Evolutionary conservation across 805 yeast species (phyloP), one percentile per base, ranked within the genome.

Genomic region (Wickerhamomyces sydowiorum): DNA sequence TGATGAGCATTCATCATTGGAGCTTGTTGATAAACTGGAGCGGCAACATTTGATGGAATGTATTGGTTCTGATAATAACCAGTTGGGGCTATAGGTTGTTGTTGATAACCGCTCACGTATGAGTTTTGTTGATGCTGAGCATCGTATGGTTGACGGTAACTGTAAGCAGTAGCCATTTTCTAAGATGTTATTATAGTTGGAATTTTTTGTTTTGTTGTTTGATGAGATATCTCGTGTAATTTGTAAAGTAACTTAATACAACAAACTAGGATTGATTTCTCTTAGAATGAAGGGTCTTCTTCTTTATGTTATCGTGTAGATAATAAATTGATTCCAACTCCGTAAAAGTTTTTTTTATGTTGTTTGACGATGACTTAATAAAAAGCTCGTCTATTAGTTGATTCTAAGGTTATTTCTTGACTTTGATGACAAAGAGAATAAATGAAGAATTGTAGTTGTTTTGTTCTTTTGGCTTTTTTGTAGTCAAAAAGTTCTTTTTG

Each of bases 281-380:
- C 21, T 34, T 20, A 19, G 14, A 23, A 19, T 28, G 33, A 41
- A 12, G 8, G 27, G 8, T 24, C 10, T 24, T 24, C 12, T 12
- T 8, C 10, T 12, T 24, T 24, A 24, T 24, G 27, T 12, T 24
- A 24, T 8, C 12, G 27, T n/a, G n/a, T n/a, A n/a, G n/a, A n/a
- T n/a, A n/a, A n/a, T n/a, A n/a, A n/a, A n/a, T n/a, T n/a, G n/a
- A n/a, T n/a, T n/a, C n/a, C n/a, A n/a, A n/a, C n/a, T n/a, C 18
- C 18, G 6, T 17, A 24, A 5, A 10, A 12, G 21, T 14, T 25
- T 24, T 24, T 15, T 7, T 21, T 19, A 19, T 23, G 18, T 27
- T 17, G 14, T 2, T 21, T 38, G 35, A 54, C 70, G 72, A 66
- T 59, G 48, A 64, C 72, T 66, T 66, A 66, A 54, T 53, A 53